Evolutionary conservation across 2,329 filamentous ascomycete species (phyloP).

Genomic region (Hortaea werneckii): DNA sequence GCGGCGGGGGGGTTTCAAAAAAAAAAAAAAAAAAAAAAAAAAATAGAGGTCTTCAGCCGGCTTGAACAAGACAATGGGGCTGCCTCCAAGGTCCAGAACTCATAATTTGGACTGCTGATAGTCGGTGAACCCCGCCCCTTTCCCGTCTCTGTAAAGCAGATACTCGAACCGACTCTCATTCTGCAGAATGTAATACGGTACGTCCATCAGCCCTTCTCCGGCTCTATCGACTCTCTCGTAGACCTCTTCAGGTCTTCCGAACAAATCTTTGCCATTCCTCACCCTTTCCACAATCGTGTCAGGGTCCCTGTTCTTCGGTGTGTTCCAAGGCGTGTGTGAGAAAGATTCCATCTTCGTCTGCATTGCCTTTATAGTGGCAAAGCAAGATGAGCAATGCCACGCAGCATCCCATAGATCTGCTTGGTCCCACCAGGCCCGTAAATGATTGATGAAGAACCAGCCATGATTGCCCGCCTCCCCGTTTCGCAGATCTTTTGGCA

Average conservation of each 20-base stretch:
- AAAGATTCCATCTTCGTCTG: conserved; percentile 48
- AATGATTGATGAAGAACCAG: conserved; percentile 4
- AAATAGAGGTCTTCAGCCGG: too few species aligned
- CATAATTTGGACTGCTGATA: neutral
- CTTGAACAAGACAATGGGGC: too few species aligned
- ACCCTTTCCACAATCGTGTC: conserved; percentile 43
- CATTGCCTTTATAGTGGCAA: conserved; percentile 46
- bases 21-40: too few species aligned
- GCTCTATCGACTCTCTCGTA: conserved; percentile 37
- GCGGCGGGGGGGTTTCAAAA: too few species aligned
- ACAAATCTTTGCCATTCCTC: conserved; percentile 44
- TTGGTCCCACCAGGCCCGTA: conserved; percentile 28
- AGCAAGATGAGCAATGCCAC: conserved; percentile 56
- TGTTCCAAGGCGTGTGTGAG: conserved; percentile 46
- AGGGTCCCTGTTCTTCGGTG: conserved; percentile 37
- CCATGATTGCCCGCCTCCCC: conserved; percentile 29
- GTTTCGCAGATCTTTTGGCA: conserved; percentile 44
- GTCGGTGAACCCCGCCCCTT: conserved; percentile 29
- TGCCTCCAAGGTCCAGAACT: too few species aligned
- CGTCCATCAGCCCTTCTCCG: conserved; percentile 35
- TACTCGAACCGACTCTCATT: conserved; percentile 28
- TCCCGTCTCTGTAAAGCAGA: conserved; percentile 31
- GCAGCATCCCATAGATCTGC: conserved; percentile 40
- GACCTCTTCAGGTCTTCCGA: conserved; percentile 39
- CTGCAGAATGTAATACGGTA: conserved; percentile 39